Evolutionary conservation across 2,329 filamentous ascomycete genomes (phyloP).

Genomic region (Sporothrix pseudoabietina): DNA sequence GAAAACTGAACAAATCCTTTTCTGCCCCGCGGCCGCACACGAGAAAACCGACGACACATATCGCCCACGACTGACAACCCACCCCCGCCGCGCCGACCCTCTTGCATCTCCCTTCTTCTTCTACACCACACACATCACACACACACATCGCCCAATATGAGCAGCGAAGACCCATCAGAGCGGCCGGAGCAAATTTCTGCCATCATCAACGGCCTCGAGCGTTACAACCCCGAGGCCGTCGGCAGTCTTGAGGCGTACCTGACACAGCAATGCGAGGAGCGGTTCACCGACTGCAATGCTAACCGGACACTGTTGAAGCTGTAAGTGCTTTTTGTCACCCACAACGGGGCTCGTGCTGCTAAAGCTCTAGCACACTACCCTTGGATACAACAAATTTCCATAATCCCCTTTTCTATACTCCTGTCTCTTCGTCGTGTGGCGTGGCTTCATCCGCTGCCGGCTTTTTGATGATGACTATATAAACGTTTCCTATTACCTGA

Average conservation of each 20-base stretch:
- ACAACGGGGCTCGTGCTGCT: not conserved
- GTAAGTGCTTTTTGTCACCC: conserved; percentile 61
- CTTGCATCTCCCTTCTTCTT: conserved; percentile 27
- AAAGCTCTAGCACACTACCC: not conserved
- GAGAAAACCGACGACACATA: conserved; percentile 15
- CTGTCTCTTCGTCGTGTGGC: not conserved
- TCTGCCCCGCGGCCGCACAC: conserved; percentile 27
- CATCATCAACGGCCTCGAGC: conserved; percentile 95
- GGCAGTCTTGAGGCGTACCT: conserved; percentile 93
- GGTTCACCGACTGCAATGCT: conserved; percentile 93
- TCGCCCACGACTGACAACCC: not conserved
- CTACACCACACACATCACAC: conserved; percentile 19
- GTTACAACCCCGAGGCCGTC: conserved; percentile 98
- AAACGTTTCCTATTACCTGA: conserved; percentile 99
- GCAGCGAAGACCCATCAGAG: conserved; percentile 84
- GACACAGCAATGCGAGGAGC: conserved; percentile 88
- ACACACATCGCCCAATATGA: conserved; percentile 52
- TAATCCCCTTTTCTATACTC: not conserved
- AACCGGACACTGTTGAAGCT: conserved; percentile 95
- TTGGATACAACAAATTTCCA: conserved; percentile 1
- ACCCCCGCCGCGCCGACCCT: conserved; percentile 34
- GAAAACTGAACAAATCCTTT: conserved; percentile 31
- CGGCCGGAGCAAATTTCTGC: conserved; percentile 87
- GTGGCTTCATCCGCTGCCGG: conserved; percentile 26
- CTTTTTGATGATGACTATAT: conserved; percentile 69